Base-by-base conservation (phyloP, 495 filamentous ascomycete species). In the Pseudoneurospora amorphoporcata region DNA sequence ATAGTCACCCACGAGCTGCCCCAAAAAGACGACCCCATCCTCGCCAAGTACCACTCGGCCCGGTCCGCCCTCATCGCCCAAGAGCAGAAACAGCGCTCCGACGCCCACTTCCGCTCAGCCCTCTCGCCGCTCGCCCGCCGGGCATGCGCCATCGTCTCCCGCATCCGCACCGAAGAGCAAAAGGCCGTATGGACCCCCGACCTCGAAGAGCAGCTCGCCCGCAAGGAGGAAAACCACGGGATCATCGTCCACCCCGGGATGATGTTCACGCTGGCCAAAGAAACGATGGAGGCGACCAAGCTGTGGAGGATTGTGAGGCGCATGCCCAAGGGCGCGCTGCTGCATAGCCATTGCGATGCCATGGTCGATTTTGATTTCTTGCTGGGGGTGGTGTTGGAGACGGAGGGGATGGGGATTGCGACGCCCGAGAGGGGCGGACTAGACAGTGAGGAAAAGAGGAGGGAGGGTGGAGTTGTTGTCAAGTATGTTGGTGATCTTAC, bases 251-350 rank as follows among this genome's bases (percentile, higher is more conserved):
- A 91, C 77, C 93, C 93, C 2, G 93, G 94, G 2, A 95, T 96
- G 88, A 94, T 95, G 90, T 97, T 97, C 76, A 88, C 86, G 9
- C 83, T 93, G 35, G 92, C 92, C 73, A 93, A 92, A 79, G 86
- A 89, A 32, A 85, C 88, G 10, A 94, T 97, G 89, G 92, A 95
- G 79, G 84, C 85, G 74, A 94, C 92, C 7, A 90, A 90, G 76
- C 85, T 97, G 10, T 98, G 94, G 93, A 86, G 87, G 73, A 95
- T 98, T 70, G 87, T 97, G 4, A 23, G 23, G 23, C 85, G 90
- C 68, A 92, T 99, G 92, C 95, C 95, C 29, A 98, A 99, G 78
- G 95, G 95, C 4, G 89, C 92, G 5, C 85, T 98, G 9, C 81
- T 98, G 70, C 94, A 98, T 82, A 92, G 93, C 8, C 93, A 98